phyloP scores from a whole-genome alignment of 257 asterid species.

The Solanum commersonii region DNA sequence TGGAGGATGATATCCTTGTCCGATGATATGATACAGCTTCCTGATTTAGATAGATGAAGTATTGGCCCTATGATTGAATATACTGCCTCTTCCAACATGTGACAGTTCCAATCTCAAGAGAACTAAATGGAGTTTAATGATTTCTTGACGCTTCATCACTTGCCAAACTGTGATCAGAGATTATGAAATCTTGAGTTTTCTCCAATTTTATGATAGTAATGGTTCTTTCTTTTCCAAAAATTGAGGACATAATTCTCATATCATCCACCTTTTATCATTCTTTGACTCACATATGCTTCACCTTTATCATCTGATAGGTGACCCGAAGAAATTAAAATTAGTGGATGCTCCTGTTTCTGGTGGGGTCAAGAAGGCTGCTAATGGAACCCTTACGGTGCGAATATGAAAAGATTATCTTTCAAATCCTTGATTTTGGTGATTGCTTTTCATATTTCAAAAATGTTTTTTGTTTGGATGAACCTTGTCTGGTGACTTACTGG shows the following conservation, averaged over 20 bases:
- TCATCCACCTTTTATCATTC: not conserved
- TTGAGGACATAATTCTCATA: not conserved
- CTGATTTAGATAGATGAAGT: not conserved
- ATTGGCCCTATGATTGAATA: not conserved
- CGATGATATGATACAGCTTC: not conserved
- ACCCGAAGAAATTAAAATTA: slow-evolving; percentile 66
- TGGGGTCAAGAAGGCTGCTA: slow-evolving; percentile 87
- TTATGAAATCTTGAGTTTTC: not conserved
- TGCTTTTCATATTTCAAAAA: not conserved
- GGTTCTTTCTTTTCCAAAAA: not conserved
- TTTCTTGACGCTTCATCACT: not conserved
- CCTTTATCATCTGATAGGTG: slow-evolving; percentile 31
- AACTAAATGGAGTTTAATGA: not conserved
- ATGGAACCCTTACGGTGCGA: slow-evolving; percentile 92
- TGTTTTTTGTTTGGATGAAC: not conserved
- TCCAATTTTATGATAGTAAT: not conserved
- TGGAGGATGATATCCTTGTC: not conserved
- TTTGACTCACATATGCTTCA: not conserved
- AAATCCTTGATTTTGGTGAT: not conserved
- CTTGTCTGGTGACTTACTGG: slow-evolving; percentile 6
- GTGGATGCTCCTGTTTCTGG: slow-evolving; percentile 99
- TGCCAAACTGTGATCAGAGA: not conserved
- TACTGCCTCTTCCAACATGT: not conserved
- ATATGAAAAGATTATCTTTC: slow-evolving; percentile 3
- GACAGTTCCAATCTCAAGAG: not conserved